Percentiles rank a stretch among this genome's conserved stretches.
phyloP scores from a whole-genome alignment of 2,329 filamentous ascomycete species.

The Microcera coccophila region DNA sequence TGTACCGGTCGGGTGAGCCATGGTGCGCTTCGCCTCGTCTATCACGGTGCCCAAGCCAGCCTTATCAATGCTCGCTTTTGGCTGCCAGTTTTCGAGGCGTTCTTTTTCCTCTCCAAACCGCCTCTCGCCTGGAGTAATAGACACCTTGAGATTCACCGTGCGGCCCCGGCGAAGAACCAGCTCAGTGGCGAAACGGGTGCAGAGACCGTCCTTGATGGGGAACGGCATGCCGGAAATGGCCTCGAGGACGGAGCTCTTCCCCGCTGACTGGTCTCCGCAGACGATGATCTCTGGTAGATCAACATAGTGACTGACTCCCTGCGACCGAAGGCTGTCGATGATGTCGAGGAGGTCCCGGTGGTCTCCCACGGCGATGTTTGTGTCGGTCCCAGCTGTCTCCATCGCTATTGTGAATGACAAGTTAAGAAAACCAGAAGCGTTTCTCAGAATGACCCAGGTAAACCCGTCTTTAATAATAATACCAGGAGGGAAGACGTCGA shows the following conservation, averaged over 20 bases:
- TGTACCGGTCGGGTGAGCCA: conserved; percentile 35
- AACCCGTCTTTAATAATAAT: not conserved
- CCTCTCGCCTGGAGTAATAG: conserved; percentile 29
- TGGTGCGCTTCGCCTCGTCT: conserved; percentile 39
- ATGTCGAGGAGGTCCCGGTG: conserved; percentile 29
- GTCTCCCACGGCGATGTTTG: conserved; percentile 5
- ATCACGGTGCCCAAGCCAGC: conserved; percentile 27
- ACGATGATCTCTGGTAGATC: conserved; percentile 48
- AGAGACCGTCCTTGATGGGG: conserved; percentile 54
- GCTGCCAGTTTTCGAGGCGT: conserved; percentile 15
- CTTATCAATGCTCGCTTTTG: conserved; percentile 18
- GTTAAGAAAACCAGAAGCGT: not conserved
- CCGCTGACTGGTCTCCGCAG: conserved; percentile 58
- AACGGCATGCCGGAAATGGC: conserved; percentile 60
- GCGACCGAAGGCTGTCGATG: conserved; percentile 34
- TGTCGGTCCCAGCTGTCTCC: conserved; percentile 1
- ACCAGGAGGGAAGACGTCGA: not conserved
- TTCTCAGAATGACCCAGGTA: not conserved
- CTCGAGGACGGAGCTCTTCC: conserved; percentile 63
- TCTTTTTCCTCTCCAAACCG: conserved; percentile 2
- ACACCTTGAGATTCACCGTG: conserved; percentile 31
- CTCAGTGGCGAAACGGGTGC: conserved; percentile 61
- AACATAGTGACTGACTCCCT: conserved; percentile 35
- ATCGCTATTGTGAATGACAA: not conserved
- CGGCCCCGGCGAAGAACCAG: conserved; percentile 47